Base-by-base conservation (phyloP, 768 basidiomycete genomes). In the Plicaturopsis crispa region DNA sequence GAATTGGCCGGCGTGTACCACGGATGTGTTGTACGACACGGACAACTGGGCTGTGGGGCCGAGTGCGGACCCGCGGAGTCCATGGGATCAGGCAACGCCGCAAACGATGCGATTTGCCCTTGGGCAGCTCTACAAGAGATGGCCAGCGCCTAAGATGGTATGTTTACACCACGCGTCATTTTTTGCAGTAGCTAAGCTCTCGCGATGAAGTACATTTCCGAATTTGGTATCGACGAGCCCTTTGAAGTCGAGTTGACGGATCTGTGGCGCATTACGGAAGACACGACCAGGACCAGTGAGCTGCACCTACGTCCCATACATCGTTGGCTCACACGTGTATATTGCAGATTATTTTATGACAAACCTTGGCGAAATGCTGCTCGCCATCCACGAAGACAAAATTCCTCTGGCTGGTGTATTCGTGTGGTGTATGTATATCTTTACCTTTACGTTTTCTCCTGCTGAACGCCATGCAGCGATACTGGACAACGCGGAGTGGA, bases 171-270 rank as follows among this genome's bases (percentile, higher is more conserved):
- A 14, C 17, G n/a, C n/a, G n/a, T n/a, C n/a, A n/a, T n/a, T n/a
- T n/a, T n/a, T n/a, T n/a, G n/a, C n/a, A n/a, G 13, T 17, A 12
- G 23, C 11, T n/a, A 36, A 10, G 38, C 16, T 34, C 11, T 16
- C 35, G 34, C 21, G 18, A 20, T 24, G 2, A 31, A 70, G 68
- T 67, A 65, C 41, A 57, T 72, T 17, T 63, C 70, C 2, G 74
- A 75, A 45, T 73, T 72, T 46, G 73, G 74, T 1, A 72, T 74
- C 35, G 61, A 60, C 10, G 70, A 73, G 45, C 69, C 72, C 5
- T 69, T 67, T 42, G 71, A 72, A 48, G 57, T 57, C n/a, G 48
- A 57, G 30, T 50, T 59, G 24, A 67, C 62, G 7, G 65, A 67
- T 20, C 35, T 69, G 6, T 69, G 62, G 54, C 61, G 59, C 13